phyloP scores from a whole-genome alignment of 2,329 filamentous ascomycete genomes.

The Fusarium sp. region DNA sequence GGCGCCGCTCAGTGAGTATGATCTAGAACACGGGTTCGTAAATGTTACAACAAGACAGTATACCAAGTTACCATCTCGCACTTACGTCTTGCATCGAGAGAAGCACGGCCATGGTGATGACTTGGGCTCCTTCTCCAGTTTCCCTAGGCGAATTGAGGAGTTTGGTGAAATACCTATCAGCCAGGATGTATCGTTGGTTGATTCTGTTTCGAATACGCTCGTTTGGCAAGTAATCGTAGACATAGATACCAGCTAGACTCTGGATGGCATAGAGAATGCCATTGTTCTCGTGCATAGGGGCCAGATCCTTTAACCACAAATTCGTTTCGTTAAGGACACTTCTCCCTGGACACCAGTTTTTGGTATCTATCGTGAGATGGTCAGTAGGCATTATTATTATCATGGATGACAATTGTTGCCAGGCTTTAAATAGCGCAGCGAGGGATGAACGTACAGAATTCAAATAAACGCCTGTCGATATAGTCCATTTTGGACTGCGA shows the following conservation, averaged over 20 bases:
- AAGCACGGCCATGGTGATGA: conserved; percentile 55
- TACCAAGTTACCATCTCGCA: not conserved
- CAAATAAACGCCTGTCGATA: conserved; percentile 52
- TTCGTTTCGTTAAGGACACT: conserved; percentile 56
- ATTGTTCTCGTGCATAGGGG: conserved; percentile 53
- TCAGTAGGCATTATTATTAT: not conserved
- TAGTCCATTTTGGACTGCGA: conserved; percentile 40
- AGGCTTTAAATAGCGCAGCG: too few species aligned
- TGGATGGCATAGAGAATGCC: conserved; percentile 56
- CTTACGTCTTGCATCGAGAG: conserved; percentile 58
- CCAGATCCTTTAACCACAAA: conserved; percentile 57
- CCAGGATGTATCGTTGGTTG: conserved; percentile 51
- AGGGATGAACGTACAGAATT: conserved; percentile 53
- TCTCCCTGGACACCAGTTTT: conserved; percentile 58
- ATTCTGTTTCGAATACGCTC: conserved; percentile 50
- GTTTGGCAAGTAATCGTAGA: conserved; percentile 57
- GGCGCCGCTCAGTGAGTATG: conserved; percentile 55
- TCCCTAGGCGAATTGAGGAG: conserved; percentile 47
- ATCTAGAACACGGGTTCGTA: conserved; percentile 43
- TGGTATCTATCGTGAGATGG: conserved; percentile 49
- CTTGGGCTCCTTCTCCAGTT: conserved; percentile 48
- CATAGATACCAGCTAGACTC: conserved; percentile 57
- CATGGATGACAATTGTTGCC: not conserved
- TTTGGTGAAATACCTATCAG: conserved; percentile 49
- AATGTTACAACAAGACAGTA: not conserved